Evolutionary conservation across 164 flowering plant genomes (phyloP), one percentile per base, ranked within the genome.

Genomic region (Dillenia suffruticosa): DNA sequence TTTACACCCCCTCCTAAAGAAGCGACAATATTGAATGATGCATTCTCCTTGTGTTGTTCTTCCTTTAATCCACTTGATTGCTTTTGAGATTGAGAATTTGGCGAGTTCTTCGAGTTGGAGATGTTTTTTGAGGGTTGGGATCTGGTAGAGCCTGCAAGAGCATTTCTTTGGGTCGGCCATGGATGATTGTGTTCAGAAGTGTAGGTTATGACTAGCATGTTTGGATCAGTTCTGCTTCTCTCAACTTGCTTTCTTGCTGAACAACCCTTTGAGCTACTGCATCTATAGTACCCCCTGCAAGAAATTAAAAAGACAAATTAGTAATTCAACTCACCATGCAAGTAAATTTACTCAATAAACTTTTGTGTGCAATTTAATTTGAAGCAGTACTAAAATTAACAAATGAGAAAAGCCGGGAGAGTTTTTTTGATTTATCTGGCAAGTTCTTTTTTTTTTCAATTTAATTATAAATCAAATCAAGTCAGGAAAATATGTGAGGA

Each of bases 141-240:
- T 54, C 97, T 77, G 7, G 95, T 83, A 6, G 95, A 90, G 32
- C 97, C 97, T 0, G 97, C 97, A 7, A 90, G 85, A 1, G 97
- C 95, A 50, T 90, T 90, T 73, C 97, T 77, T 56, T 90, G 97
- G 1, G 97, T 90, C 8, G 97, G 97, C 97, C 97, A 90, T 49
- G 97, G 96, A 62, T 91, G 97, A 70, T 91, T 91, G 75, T 91
- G 97, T 70, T 91, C 97, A 12, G 93, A 91, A 5, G 97, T 91
- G 82, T 91, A 91, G 22, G 97, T 88, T 51, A 91, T 91, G 7
- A 88, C 96, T 54, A 91, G 58, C 97, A 91, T 88, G 77, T 84
- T 91, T 0, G 97, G 93, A 75, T 91, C 97, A 3, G 84, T 81
- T 58, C 96, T 72, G 81, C 97, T 88, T 24, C 96, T 54, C 72